phyloP scores from a whole-genome alignment of 2,329 filamentous ascomycete genomes.

The Monilinia fructigena region DNA sequence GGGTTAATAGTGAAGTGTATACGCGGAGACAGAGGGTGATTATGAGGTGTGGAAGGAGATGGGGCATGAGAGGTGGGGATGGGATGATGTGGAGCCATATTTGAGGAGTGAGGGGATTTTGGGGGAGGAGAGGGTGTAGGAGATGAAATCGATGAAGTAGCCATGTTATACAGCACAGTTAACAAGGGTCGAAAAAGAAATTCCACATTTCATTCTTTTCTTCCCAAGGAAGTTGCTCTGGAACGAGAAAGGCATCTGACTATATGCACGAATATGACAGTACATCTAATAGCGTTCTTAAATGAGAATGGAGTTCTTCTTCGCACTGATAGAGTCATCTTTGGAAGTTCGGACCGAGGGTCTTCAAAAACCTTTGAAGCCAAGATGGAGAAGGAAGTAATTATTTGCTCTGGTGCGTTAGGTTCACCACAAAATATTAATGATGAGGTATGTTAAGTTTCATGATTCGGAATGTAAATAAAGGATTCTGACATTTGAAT shows the following conservation, averaged over 20 bases:
- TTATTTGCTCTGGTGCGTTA: conserved; percentile 20
- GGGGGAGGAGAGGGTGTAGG: conserved; percentile 3
- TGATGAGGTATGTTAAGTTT: conserved; percentile 20
- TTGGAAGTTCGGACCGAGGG: not conserved
- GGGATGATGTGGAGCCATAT: conserved; percentile 44
- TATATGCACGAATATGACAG: conserved; percentile 19
- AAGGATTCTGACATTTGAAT: not conserved
- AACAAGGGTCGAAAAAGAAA: conserved; percentile 15
- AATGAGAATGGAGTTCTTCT: not conserved
- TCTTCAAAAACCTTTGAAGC: conserved; percentile 6
- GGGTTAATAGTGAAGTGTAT: no score
- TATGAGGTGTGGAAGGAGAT: conserved; percentile 48
- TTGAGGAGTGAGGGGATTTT: conserved; percentile 40
- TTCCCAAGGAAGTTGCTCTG: conserved; percentile 20
- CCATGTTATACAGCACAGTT: conserved; percentile 15
- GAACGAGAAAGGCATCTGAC: conserved; percentile 19
- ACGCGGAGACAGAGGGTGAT: conserved; percentile 35
- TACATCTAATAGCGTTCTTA: conserved; percentile 21
- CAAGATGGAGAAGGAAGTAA: conserved; percentile 19
- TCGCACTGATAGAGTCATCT: conserved; percentile 6
- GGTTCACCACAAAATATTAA: conserved; percentile 23
- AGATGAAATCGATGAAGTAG: conserved; percentile 22
- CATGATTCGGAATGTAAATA: not conserved
- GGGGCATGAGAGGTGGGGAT: conserved; percentile 48
- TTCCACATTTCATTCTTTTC: conserved; percentile 24